Base-by-base conservation (phyloP, 352 stramenopile species). In the Phytophthora hibernalis region DNA sequence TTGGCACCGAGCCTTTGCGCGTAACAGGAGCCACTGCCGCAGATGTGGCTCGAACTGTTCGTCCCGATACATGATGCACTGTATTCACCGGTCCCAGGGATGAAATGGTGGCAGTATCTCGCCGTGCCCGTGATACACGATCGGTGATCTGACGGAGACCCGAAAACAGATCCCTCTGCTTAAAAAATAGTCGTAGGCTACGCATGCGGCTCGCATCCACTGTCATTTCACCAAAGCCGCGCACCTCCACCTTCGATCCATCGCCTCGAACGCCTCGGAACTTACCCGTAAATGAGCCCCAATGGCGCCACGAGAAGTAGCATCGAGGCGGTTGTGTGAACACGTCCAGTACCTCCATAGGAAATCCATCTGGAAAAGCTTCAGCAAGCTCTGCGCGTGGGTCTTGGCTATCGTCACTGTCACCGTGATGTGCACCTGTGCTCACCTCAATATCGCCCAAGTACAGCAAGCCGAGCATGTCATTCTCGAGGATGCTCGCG, bases 301-400 rank as follows among this genome's bases (percentile, higher is more conserved):
- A 95, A 62, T 95, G 87, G 12, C 85, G 74, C 87, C 87, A 95
- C 33, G 82, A 77, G 44, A 95, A 95, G 59, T 92, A 86, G 59
- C 86, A 91, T 37, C 81, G 71, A 22, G 87, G 87, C 24, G 82
- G 83, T 57, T 90, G 83, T 24, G 87, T 93, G 55, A 84, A 95
- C 47, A 93, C 87, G 20, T 91, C 70, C 11, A 93, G 68, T 12
- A 95, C 81, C 51, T 93, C 87, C 74, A 95, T 86, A 13, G 87
- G 87, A 45, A 93, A 95, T 12, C 87, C 85, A 8, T 91, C 77
- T 11, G 83, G 72, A 49, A 95, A 88, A 1, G 82, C 87, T 60
- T 92, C 80, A 12, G 78, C 63, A 0, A 95, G 62, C 21, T 87
- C 70, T 12, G 73, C 81, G 5, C 79, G 77, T 12, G 79, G 80